Evolutionary conservation across 352 stramenopile species (phyloP).

Genomic region (Plasmopara muralis): DNA sequence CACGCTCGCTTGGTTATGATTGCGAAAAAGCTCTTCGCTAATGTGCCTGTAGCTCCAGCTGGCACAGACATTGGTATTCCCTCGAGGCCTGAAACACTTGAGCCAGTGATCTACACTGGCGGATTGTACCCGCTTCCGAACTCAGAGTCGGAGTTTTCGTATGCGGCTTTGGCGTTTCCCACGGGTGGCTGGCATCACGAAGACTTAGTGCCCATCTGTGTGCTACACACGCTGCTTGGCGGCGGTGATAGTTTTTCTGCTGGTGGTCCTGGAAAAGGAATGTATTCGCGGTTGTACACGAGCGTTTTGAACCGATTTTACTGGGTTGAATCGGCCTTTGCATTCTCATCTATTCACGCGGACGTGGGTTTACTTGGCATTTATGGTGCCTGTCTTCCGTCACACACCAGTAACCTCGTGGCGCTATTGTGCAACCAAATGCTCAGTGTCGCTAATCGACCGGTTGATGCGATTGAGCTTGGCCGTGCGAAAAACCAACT

Average conservation of each 20-base stretch:
- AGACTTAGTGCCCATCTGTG: constrained; percentile 93
- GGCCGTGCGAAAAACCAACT: constrained; percentile 98
- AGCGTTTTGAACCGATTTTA: constrained; percentile 96
- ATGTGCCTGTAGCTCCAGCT: constrained; percentile 27
- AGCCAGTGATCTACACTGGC: constrained; percentile 57
- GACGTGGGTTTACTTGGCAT: constrained; percentile 95
- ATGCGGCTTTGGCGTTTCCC: constrained; percentile 94
- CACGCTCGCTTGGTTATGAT: constrained; percentile 91
- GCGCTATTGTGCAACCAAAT: constrained; percentile 92
- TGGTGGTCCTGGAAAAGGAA: constrained; percentile 98
- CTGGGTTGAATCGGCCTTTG: constrained; percentile 97
- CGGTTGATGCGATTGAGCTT: constrained; percentile 86
- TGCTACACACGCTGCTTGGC: constrained; percentile 97
- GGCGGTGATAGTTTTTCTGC: constrained; percentile 98
- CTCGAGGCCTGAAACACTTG: constrained; percentile 32
- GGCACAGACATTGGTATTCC: constrained; percentile 15
- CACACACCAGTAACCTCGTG: constrained; percentile 89
- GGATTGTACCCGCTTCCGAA: constrained; percentile 63
- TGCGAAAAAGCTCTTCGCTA: constrained; percentile 86
- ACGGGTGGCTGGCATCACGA: constrained; percentile 95
- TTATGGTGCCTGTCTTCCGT: constrained; percentile 78
- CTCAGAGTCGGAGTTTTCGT: constrained; percentile 72
- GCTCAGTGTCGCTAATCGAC: constrained; percentile 71
- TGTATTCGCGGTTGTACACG: constrained; percentile 99
- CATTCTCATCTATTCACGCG: constrained; percentile 94